Evolutionary conservation across 179 eudicot species (phyloP), one percentile per base, ranked within the genome.

Genomic region (Kewa caespitosa): DNA sequence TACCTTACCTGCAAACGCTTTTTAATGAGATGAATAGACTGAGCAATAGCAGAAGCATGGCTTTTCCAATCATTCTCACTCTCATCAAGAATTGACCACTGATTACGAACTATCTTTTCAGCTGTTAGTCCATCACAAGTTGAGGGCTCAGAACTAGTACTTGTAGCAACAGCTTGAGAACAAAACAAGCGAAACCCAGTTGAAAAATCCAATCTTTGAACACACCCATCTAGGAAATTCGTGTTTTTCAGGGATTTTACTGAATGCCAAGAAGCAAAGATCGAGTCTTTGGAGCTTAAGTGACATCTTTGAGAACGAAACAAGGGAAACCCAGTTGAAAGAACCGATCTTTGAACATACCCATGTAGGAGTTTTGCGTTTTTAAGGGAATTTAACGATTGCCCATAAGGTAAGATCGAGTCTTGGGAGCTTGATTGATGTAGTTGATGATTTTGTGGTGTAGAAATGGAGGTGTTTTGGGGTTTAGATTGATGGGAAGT

Each of bases 41-140:
- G 98, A 72, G 99, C 98, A 86, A 93, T 85, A 39, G 99, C 89
- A 74, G 99, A 84, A 76, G 98, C 97, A 78, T 96, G 99, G 37
- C 98, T 93, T 78, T 85, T 96, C 99, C 99, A 96, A 85, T 96
- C 99, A 78, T 85, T 85, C 74, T 89, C 97, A 79, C 80, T 75
- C 78, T 96, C 98, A 57, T 90, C 97, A 69, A 86, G 85, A 70
- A 93, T 88, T 20, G 81, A 13, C 99, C 99, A 96, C 5, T 82
- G 82, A 74, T 80, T 87, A 0, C 83, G 80, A 77, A 96, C 55
- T 31, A 96, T 96, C 27, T 83, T 79, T 70, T 93, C 99, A 31
- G 90, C 98, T 0, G 98, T 93, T 7, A 93, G 84, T 38, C 98
- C 98, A 76, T 93, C 96, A 41, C 90, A 85, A 33, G 93, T 93